Conservation (phyloP, 2,329 filamentous ascomycete species). For the Lasiodiplodia gonubiensis region DNA sequence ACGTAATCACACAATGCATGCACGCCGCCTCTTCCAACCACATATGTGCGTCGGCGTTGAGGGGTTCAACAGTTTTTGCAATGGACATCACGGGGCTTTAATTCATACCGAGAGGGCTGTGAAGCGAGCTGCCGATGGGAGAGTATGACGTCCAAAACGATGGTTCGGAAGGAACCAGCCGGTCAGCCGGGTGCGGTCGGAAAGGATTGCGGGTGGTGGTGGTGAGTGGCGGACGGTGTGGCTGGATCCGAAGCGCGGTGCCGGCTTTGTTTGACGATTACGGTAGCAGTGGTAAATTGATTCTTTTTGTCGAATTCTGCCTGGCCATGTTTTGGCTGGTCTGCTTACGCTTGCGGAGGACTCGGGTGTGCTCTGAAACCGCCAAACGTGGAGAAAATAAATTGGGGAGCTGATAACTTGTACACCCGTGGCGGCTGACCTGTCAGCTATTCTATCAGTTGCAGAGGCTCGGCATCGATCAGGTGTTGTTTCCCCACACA, state of each 20-base stretch:
- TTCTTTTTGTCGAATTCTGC: not conserved
- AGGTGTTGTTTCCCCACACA: not conserved
- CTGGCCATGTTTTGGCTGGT: not conserved
- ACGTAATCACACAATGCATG: not conserved
- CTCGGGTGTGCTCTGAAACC: not conserved
- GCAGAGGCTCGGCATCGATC: not conserved
- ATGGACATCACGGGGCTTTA: not conserved
- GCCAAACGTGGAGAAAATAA: not conserved
- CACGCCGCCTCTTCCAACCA: not conserved
- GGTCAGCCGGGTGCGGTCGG: not conserved
- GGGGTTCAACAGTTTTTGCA: not conserved
- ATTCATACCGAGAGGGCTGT: too few relatives aligned
- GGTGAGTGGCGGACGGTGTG: not conserved
- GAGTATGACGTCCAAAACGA: not conserved
- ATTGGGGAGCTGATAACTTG: not conserved
- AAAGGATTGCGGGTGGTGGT: not conserved
- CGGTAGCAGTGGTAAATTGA: not conserved
- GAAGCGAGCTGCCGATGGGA: too few relatives aligned
- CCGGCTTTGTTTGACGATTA: not conserved
- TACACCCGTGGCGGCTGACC: not conserved
- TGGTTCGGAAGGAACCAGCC: not conserved
- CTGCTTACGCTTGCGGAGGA: not conserved
- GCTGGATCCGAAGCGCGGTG: not conserved
- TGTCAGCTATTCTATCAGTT: not conserved
- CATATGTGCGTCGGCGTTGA: not conserved